These are phyloP conservation scores for Leccinum glutinopallens DNA, from an alignment of 1,284 basidiomycete genomes.

Conservation along the genomic window DNA sequence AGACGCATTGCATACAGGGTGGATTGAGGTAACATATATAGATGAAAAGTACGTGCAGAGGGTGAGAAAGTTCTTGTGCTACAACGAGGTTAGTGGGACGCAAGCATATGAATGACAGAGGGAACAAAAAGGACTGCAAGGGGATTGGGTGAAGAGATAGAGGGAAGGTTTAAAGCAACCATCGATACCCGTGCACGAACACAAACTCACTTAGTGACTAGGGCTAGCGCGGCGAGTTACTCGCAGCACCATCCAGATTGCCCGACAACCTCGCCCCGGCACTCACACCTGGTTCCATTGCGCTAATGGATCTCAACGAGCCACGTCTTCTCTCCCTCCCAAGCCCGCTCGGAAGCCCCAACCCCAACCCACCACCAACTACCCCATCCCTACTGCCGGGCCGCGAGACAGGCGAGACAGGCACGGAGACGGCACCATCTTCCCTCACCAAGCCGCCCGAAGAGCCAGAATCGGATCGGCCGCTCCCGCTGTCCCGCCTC, in stretches of 20 bases:
- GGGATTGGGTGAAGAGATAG: not conserved
- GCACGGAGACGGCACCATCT: constrained; percentile 9
- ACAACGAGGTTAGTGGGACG: constrained; percentile 13
- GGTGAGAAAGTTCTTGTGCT: constrained; percentile 18
- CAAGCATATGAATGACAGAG: not conserved
- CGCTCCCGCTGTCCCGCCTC: constrained; percentile 15
- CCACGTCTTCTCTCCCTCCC: constrained; percentile 20
- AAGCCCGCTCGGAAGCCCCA: constrained; percentile 20
- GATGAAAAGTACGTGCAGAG: constrained; percentile 11
- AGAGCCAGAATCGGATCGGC: constrained; percentile 15
- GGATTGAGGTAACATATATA: constrained; percentile 17
- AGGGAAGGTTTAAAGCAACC: not conserved
- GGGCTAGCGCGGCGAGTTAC: constrained; percentile 14
- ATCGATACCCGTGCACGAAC: not conserved
- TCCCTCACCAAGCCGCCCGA: constrained; percentile 16
- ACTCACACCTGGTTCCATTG: constrained; percentile 17
- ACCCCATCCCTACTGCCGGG: constrained; percentile 17
- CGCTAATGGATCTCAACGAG: constrained; percentile 25
- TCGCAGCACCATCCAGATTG: constrained; percentile 19
- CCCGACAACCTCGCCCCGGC: constrained; percentile 16
- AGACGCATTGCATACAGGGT: constrained; percentile 13
- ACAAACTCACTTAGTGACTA: constrained; percentile 5
- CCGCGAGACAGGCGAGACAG: constrained; percentile 14
- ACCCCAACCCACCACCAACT: constrained; percentile 7
- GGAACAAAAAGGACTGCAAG: not conserved